These are phyloP conservation scores for Penicillium silybi DNA, from an alignment of 495 filamentous ascomycete species.

Conservation along the genomic window DNA sequence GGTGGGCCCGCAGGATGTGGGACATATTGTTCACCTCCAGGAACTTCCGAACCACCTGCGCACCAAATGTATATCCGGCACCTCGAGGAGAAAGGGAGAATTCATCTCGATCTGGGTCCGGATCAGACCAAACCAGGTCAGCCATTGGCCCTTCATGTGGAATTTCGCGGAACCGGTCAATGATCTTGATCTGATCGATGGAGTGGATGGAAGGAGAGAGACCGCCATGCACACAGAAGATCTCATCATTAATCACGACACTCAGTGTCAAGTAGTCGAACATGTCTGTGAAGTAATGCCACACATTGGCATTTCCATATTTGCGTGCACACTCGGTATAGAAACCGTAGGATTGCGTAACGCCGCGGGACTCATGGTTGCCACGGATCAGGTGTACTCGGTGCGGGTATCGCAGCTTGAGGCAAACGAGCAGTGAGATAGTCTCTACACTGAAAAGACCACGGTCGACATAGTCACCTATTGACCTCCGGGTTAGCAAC, in stretches of 20 bases:
- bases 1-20: constrained; percentile 93
- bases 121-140: constrained; percentile 97
- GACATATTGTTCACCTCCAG: constrained; percentile 94
- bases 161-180: constrained; percentile 96
- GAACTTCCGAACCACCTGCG: constrained; percentile 96
- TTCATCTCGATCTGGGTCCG: constrained; percentile 91
- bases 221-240: constrained; percentile 97
- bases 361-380: constrained; percentile 95
- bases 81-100: constrained; percentile 92
- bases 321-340: constrained; percentile 98
- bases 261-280: constrained; percentile 96
- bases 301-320: constrained; percentile 96
- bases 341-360: constrained; percentile 98
- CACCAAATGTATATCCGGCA: constrained; percentile 94
- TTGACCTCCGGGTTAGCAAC: constrained; percentile 1
- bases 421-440: constrained; percentile 89
- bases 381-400: constrained; percentile 91
- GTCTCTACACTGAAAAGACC: constrained; percentile 97
- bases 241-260: constrained; percentile 97
- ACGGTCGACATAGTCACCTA: constrained; percentile 95
- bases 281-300: constrained; percentile 99
- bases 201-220: constrained; percentile 95
- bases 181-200: constrained; percentile 99
- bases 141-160: constrained; percentile 99
- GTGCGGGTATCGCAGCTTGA: constrained; percentile 89